Conservation (phyloP, 345 rosid genomes). For the Aquilaria sinensis region DNA sequence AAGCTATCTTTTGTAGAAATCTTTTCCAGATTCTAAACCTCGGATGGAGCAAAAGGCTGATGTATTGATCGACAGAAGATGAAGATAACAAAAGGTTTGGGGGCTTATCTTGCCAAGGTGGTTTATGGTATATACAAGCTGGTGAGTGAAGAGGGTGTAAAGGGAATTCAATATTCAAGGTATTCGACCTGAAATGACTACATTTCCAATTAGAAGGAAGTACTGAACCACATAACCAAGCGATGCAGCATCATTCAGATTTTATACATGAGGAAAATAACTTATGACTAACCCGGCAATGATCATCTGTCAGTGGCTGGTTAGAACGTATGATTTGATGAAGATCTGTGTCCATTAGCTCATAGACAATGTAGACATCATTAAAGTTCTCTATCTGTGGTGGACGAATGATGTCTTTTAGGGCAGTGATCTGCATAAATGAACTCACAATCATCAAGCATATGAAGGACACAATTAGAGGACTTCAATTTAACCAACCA, state of each 20-base stretch:
- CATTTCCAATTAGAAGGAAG: not conserved
- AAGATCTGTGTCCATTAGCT: constrained; percentile 59
- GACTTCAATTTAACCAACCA: not conserved
- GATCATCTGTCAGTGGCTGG: constrained; percentile 43
- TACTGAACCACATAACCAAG: not conserved
- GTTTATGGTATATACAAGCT: too few relatives aligned
- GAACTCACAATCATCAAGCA: not conserved
- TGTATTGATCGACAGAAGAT: too few relatives aligned
- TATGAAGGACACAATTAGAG: too few relatives aligned
- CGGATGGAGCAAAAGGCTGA: too few relatives aligned
- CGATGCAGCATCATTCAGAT: not conserved
- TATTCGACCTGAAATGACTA: not conserved
- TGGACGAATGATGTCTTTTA: constrained; percentile 49
- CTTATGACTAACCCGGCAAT: constrained; percentile 42
- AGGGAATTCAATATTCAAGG: not conserved
- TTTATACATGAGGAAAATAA: not conserved
- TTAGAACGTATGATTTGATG: constrained; percentile 55
- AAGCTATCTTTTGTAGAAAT: too few relatives aligned
- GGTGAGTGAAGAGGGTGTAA: too few relatives aligned
- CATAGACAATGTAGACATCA: constrained; percentile 56
- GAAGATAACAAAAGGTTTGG: too few relatives aligned
- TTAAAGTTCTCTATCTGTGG: constrained; percentile 40
- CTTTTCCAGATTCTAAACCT: too few relatives aligned
- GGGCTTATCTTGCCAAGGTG: too few relatives aligned
- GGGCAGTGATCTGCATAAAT: constrained; percentile 33